Evolutionary conservation across 2,329 filamentous ascomycete species (phyloP).

Genomic region (Tolypocladium paradoxum): DNA sequence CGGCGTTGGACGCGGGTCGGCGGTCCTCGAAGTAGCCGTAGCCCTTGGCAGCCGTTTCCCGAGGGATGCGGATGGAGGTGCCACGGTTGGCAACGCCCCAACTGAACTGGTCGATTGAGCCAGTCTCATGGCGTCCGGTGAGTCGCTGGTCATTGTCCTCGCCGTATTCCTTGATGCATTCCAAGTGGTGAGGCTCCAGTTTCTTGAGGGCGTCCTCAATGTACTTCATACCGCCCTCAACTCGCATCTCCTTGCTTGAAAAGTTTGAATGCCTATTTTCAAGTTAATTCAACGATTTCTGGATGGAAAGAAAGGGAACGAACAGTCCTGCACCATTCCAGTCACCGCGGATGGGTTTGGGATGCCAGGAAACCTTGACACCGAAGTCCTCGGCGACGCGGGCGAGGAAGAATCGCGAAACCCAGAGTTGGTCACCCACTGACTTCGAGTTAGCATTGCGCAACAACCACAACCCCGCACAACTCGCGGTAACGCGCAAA

Average conservation of each 20-base stretch:
- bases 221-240: constrained; percentile 86
- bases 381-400: constrained; percentile 94
- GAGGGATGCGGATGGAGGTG: constrained; percentile 84
- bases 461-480: neutral
- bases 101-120: constrained; percentile 83
- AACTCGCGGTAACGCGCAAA: neutral
- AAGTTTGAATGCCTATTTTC: constrained; percentile 61
- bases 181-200: constrained; percentile 63
- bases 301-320: no score
- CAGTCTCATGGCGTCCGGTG: constrained; percentile 90
- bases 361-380: constrained; percentile 86
- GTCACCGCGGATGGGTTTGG: constrained; percentile 84
- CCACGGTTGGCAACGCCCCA: constrained; percentile 96
- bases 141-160: constrained; percentile 93
- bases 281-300: no score
- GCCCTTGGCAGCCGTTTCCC: constrained; percentile 73
- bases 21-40: constrained; percentile 92
- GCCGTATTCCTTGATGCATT: constrained; percentile 90
- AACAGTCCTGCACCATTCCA: no score
- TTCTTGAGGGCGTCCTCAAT: constrained; percentile 84
- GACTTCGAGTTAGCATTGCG: neutral
- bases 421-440: constrained; percentile 96
- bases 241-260: constrained; percentile 79
- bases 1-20: constrained; percentile 73
- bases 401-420: constrained; percentile 70